These are phyloP conservation scores for Trichophyton schoenleinii DNA, from an alignment of 2,329 filamentous ascomycete genomes.

Conservation along the genomic window DNA sequence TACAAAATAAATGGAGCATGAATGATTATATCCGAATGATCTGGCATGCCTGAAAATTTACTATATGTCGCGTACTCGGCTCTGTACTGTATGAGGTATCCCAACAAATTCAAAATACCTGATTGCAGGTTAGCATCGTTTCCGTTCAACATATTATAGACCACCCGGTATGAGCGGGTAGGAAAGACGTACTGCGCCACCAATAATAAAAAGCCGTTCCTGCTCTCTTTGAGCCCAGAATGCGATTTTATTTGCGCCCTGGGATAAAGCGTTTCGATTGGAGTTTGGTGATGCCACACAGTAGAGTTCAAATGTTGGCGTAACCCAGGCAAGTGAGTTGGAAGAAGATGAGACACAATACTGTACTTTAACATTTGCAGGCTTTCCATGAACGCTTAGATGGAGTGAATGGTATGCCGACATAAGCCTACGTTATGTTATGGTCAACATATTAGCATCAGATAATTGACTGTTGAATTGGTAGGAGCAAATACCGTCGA, in stretches of 20 bases:
- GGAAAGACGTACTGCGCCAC: constrained; percentile 59
- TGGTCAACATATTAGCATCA: not conserved
- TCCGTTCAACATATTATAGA: not conserved
- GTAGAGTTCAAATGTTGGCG: constrained; percentile 84
- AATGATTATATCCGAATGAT: not conserved
- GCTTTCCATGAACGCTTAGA: constrained; percentile 68
- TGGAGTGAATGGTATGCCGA: constrained; percentile 78
- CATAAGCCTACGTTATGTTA: constrained; percentile 46
- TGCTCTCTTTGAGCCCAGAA: constrained; percentile 89
- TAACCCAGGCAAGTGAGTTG: constrained; percentile 79
- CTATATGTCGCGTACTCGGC: no score
- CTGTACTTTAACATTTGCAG: constrained; percentile 73
- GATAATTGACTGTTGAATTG: no score
- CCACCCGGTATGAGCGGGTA: not conserved
- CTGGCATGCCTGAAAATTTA: no score
- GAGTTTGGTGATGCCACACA: constrained; percentile 71
- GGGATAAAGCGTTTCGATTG: constrained; percentile 54
- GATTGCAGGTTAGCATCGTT: not conserved
- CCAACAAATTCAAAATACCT: not conserved
- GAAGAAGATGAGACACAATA: constrained; percentile 64
- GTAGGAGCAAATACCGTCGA: constrained; percentile 39
- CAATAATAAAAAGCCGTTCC: constrained; percentile 90
- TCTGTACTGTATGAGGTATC: no score
- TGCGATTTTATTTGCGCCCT: constrained; percentile 76
- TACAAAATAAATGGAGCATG: not conserved